Percentiles rank a stretch among this genome's conserved stretches.
These are phyloP conservation scores for Chlamydomonas schloesseri DNA, from an alignment of 139 green algal species.

Conservation along the genomic window DNA sequence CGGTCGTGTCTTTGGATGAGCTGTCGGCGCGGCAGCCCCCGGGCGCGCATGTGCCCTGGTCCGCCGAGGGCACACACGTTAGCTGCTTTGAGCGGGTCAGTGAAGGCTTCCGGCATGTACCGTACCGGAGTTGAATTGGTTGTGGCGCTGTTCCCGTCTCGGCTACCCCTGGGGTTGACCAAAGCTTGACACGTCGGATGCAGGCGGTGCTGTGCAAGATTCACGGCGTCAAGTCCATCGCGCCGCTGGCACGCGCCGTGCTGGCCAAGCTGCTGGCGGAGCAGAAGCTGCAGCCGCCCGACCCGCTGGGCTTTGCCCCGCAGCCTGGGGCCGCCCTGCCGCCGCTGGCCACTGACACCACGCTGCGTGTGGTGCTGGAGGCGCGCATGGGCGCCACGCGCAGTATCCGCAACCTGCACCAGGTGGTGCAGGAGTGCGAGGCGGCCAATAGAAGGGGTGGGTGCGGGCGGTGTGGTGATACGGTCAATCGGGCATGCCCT, in stretches of 20 bases:
- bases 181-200: too few relatives aligned
- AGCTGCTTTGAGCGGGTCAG: constrained; percentile 33
- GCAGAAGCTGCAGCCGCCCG: background rate
- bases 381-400: background rate
- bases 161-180: too few relatives aligned
- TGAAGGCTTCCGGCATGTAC: too few relatives aligned
- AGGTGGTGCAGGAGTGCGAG: background rate
- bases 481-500: background rate
- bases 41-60: background rate
- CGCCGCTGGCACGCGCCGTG: too few relatives aligned
- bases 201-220: constrained; percentile 32
- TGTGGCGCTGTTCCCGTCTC: too few relatives aligned
- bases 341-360: background rate
- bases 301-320: constrained; percentile 5
- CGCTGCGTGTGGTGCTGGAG: constrained; percentile 30
- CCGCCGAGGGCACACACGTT: background rate
- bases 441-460: background rate
- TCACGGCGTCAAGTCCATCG: background rate
- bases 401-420: constrained; percentile 10
- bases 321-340: background rate
- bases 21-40: background rate
- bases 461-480: background rate
- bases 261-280: background rate
- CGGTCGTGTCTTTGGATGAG: background rate
- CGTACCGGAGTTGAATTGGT: too few relatives aligned